Evolutionary conservation across 2,329 filamentous ascomycete genomes (phyloP).

Genomic region (Coccinonectria pachysandricola): DNA sequence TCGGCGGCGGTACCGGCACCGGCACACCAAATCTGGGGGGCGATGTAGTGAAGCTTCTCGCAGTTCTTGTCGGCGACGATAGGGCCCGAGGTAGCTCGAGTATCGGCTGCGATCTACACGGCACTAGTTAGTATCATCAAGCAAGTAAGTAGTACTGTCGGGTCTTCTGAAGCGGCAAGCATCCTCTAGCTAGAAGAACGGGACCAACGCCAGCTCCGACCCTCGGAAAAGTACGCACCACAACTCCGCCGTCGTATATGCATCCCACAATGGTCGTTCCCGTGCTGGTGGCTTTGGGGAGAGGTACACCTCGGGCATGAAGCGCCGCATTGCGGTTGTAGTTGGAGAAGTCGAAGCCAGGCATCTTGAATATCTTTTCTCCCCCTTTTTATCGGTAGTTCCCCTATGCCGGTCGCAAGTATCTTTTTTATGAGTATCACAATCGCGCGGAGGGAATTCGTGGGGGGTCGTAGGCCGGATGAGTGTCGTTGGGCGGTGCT

Average conservation of each 20-base stretch:
- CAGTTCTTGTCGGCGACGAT: constrained; percentile 99
- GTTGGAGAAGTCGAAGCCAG: constrained; percentile 98
- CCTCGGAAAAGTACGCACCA: constrained; percentile 62
- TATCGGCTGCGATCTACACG: constrained; percentile 97
- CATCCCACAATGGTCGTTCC: constrained; percentile 98
- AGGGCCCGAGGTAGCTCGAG: constrained; percentile 88
- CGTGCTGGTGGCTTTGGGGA: constrained; percentile 96
- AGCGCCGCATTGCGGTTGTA: constrained; percentile 98
- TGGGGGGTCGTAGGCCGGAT: constrained; percentile 6
- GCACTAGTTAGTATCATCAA: too few species aligned
- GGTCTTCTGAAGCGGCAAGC: too few species aligned
- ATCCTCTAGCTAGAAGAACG: too few species aligned
- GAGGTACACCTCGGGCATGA: constrained; percentile 83
- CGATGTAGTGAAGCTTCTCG: constrained; percentile 98
- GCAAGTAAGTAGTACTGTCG: constrained; percentile 8
- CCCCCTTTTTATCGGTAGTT: constrained; percentile 6
- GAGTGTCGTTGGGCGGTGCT: constrained; percentile 13
- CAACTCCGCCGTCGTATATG: constrained; percentile 91
- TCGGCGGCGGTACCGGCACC: constrained; percentile 96
- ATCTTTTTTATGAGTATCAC: too few species aligned
- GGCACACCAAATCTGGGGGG: constrained; percentile 98
- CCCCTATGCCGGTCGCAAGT: too few species aligned
- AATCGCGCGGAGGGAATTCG: too few species aligned
- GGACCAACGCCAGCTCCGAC: too few species aligned
- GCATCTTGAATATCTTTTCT: constrained; percentile 51